Evolutionary conservation across 257 asterid species (phyloP), one percentile per base, ranked within the genome.

Genomic region (Leptodermis oblonga): DNA sequence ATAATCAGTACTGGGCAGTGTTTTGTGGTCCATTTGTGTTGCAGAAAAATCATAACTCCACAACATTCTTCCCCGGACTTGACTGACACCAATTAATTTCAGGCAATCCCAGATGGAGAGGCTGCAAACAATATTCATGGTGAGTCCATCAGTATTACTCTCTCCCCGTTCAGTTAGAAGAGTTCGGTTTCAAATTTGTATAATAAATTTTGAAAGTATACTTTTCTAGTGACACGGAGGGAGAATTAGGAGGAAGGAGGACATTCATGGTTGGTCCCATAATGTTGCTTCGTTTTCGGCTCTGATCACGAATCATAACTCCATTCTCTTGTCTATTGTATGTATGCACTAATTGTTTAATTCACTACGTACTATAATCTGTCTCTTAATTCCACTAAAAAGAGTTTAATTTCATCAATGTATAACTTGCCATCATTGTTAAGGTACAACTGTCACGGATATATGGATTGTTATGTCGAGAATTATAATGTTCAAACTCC

Each of bases 1-100:
- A 28, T 30, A 59, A 36, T 62, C 4, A 10, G 26, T 7, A 15
- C 34, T 28, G 36, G 28, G 12, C 41, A n/a, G 55, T 25, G 26
- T n/a, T 68, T 25, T 41, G 66, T 55, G 73, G 73, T 69, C 73
- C 73, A 37, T 49, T 20, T 17, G 4, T 14, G n/a, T n/a, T n/a
- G n/a, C n/a, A n/a, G n/a, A n/a, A n/a, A n/a, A n/a, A n/a, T n/a
- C n/a, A n/a, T n/a, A n/a, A n/a, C n/a, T 54, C 22, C 73, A 23
- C 33, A 23, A 39, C 55, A 26, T 25, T 54, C 73, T 26, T 60
- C 33, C 14, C 37, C 2, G n/a, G n/a, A n/a, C n/a, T n/a, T n/a
- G n/a, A 4, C 31, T 10, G 51, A 17, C 20, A 34, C 14, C 64
- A 63, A 54, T 54, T 54, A 34, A 53, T 23, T 42, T n/a, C n/a